Percentiles rank a stretch among this genome's conserved stretches.
Evolutionary conservation across 148 eudicot genomes (phyloP).

Genomic region (Chenopodium formosanum): DNA sequence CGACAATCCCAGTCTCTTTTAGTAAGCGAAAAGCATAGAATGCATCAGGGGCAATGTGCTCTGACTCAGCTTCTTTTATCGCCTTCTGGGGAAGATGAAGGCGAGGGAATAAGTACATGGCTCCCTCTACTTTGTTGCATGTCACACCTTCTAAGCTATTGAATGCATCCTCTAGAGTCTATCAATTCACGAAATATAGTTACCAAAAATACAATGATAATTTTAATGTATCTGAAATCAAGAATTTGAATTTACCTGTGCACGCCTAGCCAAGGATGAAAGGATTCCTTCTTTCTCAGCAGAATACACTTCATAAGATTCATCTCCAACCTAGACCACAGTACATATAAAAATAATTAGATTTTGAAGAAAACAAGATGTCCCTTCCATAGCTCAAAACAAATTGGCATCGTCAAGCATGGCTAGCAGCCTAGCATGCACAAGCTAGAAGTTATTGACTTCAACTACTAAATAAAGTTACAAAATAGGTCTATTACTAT

Average conservation of each 20-base stretch:
- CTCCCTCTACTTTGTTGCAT: constrained; percentile 94
- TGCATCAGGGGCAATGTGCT: constrained; percentile 64
- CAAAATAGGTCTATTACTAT: too few relatives aligned
- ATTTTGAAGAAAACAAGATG: background rate
- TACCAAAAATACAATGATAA: background rate
- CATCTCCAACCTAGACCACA: constrained; percentile 76
- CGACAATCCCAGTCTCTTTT: constrained; percentile 75
- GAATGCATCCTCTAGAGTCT: constrained; percentile 83
- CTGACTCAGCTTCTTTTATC: constrained; percentile 77
- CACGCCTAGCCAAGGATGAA: constrained; percentile 85
- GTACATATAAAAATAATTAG: background rate
- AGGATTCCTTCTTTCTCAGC: constrained; percentile 87
- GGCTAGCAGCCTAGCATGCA: too few relatives aligned
- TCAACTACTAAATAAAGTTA: too few relatives aligned
- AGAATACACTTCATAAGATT: constrained; percentile 68
- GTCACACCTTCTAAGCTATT: constrained; percentile 83
- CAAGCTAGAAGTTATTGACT: too few relatives aligned
- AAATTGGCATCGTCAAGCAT: too few relatives aligned
- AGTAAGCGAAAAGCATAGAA: constrained; percentile 72
- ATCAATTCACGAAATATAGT: constrained; percentile 12
- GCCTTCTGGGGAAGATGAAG: constrained; percentile 68
- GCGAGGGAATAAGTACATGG: constrained; percentile 93
- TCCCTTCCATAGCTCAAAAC: too few relatives aligned
- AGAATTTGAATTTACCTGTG: constrained; percentile 53
- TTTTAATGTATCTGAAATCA: background rate